Conservation (phyloP, 1,284 basidiomycete species). For the Ustilago esculenta region DNA sequence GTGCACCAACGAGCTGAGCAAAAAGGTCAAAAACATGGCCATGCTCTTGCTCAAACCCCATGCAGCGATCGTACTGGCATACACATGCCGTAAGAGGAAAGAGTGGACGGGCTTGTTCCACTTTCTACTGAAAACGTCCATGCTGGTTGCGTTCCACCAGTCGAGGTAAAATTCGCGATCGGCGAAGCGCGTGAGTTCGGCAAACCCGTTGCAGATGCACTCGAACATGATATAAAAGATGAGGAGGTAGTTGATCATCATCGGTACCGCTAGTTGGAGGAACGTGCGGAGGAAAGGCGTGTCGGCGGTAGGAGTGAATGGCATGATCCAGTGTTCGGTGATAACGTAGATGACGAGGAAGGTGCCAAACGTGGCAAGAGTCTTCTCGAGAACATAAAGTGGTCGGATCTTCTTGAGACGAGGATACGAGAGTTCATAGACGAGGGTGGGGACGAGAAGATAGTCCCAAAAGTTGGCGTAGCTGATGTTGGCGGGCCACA, state of each 20-base stretch:
- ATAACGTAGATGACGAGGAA: conserved; percentile 84
- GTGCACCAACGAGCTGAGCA: conserved; percentile 74
- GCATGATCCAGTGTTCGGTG: conserved; percentile 87
- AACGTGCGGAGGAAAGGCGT: conserved; percentile 69
- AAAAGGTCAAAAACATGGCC: conserved; percentile 91
- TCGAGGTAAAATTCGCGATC: conserved; percentile 97
- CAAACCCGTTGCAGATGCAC: conserved; percentile 92
- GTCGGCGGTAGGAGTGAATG: conserved; percentile 69
- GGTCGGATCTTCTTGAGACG: conserved; percentile 86
- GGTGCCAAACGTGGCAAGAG: conserved; percentile 91
- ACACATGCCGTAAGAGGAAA: conserved; percentile 93
- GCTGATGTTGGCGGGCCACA: conserved; percentile 87
- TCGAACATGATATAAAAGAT: conserved; percentile 68
- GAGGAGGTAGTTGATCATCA: conserved; percentile 76
- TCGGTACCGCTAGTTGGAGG: conserved; percentile 88
- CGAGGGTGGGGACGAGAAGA: conserved; percentile 87
- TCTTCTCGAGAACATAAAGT: conserved; percentile 92
- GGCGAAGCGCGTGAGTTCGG: conserved; percentile 82
- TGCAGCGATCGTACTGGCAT: conserved; percentile 80
- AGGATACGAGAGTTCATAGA: conserved; percentile 96
- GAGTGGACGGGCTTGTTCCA: conserved; percentile 75
- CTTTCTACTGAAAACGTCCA: conserved; percentile 81
- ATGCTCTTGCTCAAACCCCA: conserved; percentile 78
- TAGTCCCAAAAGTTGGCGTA: conserved; percentile 87
- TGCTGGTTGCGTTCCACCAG: conserved; percentile 96